Evolutionary conservation across 768 basidiomycete species (phyloP).

Genomic region (Psilocybe azurescens): DNA sequence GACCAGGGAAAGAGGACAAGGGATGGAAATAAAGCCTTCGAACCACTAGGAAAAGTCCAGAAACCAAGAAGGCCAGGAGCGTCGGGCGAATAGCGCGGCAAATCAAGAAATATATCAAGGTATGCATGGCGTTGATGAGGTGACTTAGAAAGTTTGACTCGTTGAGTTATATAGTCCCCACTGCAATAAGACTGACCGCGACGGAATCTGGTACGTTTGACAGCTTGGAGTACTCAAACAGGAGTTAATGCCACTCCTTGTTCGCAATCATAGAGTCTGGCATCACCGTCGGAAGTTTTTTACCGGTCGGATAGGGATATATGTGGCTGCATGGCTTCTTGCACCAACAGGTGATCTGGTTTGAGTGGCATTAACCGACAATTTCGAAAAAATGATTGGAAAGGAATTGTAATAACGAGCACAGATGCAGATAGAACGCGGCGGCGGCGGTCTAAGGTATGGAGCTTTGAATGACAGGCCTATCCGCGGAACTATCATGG

Average conservation of each 20-base stretch:
- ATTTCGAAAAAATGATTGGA: background rate
- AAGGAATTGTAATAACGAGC: slow-evolving; percentile 1
- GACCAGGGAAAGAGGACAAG: slow-evolving; percentile 40
- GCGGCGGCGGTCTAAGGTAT: slow-evolving; percentile 26
- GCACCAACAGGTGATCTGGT: slow-evolving; percentile 3
- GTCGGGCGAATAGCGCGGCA: slow-evolving; percentile 5
- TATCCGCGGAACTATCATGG: slow-evolving; percentile 26
- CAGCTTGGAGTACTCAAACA: slow-evolving; percentile 9
- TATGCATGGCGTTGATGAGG: slow-evolving; percentile 8
- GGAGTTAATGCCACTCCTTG: slow-evolving; percentile 6
- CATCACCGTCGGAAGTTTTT: slow-evolving; percentile 14
- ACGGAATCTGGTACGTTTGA: slow-evolving; percentile 18
- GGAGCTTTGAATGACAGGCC: slow-evolving; percentile 29
- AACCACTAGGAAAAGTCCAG: slow-evolving; percentile 18
- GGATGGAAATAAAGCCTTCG: slow-evolving; percentile 37
- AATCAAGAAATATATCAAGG: slow-evolving; percentile 10
- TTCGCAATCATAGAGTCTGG: slow-evolving; percentile 13
- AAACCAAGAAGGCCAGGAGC: slow-evolving; percentile 12
- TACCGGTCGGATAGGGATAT: slow-evolving; percentile 12
- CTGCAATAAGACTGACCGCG: background rate
- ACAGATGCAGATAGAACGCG: slow-evolving; percentile 22
- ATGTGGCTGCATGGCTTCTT: slow-evolving; percentile 7
- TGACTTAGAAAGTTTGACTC: background rate
- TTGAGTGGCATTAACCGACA: background rate
- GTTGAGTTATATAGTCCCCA: slow-evolving; percentile 13